Evolutionary conservation across 352 stramenopile genomes (phyloP).

Genomic region (Phytophthora vignae): DNA sequence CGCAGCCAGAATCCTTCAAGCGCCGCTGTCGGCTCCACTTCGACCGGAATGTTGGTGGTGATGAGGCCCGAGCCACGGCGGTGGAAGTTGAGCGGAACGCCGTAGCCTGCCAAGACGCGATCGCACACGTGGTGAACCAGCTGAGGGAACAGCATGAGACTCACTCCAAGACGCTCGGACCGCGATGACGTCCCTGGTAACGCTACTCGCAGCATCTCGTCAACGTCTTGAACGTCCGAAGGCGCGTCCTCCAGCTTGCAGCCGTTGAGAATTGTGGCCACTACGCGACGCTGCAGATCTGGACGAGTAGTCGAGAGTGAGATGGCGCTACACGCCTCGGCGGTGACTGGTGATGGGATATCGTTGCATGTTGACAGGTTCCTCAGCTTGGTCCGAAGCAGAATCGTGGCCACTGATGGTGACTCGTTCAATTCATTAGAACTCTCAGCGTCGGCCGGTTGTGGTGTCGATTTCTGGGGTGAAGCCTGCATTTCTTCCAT

Average conservation of each 20-base stretch:
- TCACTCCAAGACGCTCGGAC: slow-evolving; percentile 30
- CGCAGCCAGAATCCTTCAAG: slow-evolving; percentile 36
- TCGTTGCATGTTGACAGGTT: neutral
- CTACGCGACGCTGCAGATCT: slow-evolving; percentile 27
- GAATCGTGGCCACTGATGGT: slow-evolving; percentile 25
- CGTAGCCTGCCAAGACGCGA: slow-evolving; percentile 39
- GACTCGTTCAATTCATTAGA: neutral
- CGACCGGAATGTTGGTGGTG: neutral
- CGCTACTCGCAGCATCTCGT: slow-evolving; percentile 2
- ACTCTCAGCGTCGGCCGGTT: neutral
- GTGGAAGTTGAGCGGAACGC: slow-evolving; percentile 27
- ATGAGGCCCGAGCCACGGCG: neutral
- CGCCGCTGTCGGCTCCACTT: neutral
- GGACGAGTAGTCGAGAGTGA: neutral
- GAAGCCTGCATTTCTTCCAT: slow-evolving; percentile 21
- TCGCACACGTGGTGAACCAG: slow-evolving; percentile 34
- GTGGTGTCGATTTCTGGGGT: neutral
- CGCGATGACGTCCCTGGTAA: slow-evolving; percentile 14
- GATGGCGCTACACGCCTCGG: slow-evolving; percentile 5
- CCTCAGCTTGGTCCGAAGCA: slow-evolving; percentile 31
- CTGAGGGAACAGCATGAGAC: slow-evolving; percentile 40
- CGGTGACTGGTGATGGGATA: neutral
- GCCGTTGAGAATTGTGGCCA: slow-evolving; percentile 25
- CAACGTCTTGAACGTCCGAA: neutral
- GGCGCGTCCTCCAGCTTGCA: slow-evolving; percentile 1